Conservation (phyloP, 805 yeast genomes). For the Ascoidea rubescens region DNA sequence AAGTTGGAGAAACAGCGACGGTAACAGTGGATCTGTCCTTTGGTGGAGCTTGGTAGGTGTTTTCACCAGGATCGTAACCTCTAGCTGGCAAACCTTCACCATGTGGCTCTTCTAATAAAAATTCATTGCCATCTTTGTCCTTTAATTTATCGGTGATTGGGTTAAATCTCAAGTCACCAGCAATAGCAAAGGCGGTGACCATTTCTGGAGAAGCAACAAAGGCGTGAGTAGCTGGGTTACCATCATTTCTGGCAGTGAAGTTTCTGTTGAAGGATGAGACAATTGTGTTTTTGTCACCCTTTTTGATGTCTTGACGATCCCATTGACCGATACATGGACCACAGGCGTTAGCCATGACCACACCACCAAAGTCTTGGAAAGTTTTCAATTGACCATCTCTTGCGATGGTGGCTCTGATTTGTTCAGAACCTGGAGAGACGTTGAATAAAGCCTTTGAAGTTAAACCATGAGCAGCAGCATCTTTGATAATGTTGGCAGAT, state of each 20-base stretch:
- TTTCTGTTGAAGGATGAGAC: constrained; percentile 97
- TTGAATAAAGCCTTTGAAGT: constrained; percentile 86
- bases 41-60: constrained; percentile 97
- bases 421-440: constrained; percentile 97
- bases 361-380: constrained; percentile 85
- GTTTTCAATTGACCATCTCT: constrained; percentile 88
- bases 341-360: constrained; percentile 94
- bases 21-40: constrained; percentile 59
- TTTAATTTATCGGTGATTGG: constrained; percentile 83
- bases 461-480: constrained; percentile 84
- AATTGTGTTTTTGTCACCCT: constrained; percentile 92
- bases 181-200: constrained; percentile 87
- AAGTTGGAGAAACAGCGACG: constrained; percentile 73
- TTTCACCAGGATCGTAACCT: constrained; percentile 88
- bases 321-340: constrained; percentile 99
- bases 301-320: constrained; percentile 89
- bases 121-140: constrained; percentile 82
- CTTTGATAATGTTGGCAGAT: constrained; percentile 82
- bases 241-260: constrained; percentile 95
- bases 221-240: constrained; percentile 95
- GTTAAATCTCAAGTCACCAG: constrained; percentile 94
- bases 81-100: constrained; percentile 83
- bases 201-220: constrained; percentile 96
- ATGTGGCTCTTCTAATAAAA: constrained; percentile 73
- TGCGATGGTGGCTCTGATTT: constrained; percentile 94